These are phyloP conservation scores for Trichoderma reesei DNA, from an alignment of 495 filamentous ascomycete genomes.

Conservation along the genomic window DNA sequence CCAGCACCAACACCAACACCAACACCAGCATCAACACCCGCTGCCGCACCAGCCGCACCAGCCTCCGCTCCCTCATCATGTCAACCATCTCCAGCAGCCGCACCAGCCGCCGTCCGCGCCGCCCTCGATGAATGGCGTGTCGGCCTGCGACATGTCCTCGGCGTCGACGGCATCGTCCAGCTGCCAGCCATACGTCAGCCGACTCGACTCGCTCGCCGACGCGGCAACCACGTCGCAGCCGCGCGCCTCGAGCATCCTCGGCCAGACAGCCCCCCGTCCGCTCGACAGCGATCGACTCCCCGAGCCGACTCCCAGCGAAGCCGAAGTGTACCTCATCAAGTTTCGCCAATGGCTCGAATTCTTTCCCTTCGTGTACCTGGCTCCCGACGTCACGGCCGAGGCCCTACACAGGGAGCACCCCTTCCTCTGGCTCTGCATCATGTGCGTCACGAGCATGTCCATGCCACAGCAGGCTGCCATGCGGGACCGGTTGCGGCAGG, in stretches of 20 bases:
- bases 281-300: background rate
- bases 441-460: constrained; percentile 28
- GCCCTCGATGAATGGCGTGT: background rate
- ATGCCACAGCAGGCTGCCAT: constrained; percentile 27
- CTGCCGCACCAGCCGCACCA: too few species aligned
- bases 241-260: background rate
- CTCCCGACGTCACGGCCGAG: constrained; percentile 29
- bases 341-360: constrained; percentile 17
- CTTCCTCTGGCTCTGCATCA: constrained; percentile 44
- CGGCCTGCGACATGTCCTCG: background rate
- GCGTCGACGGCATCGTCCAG: background rate
- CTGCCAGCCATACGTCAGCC: background rate
- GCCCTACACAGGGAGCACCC: constrained; percentile 37
- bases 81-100: background rate
- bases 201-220: constrained; percentile 9
- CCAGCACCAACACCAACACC: too few species aligned
- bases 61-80: background rate
- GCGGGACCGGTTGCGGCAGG: constrained; percentile 28
- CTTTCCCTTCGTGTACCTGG: constrained; percentile 25
- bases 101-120: background rate
- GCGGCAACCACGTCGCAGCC: constrained; percentile 7
- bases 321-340: constrained; percentile 16
- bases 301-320: constrained; percentile 14
- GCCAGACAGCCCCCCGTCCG: background rate
- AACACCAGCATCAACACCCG: too few species aligned